phyloP scores from a whole-genome alignment of 1,284 basidiomycete genomes.

The Thelephora terrestris region DNA sequence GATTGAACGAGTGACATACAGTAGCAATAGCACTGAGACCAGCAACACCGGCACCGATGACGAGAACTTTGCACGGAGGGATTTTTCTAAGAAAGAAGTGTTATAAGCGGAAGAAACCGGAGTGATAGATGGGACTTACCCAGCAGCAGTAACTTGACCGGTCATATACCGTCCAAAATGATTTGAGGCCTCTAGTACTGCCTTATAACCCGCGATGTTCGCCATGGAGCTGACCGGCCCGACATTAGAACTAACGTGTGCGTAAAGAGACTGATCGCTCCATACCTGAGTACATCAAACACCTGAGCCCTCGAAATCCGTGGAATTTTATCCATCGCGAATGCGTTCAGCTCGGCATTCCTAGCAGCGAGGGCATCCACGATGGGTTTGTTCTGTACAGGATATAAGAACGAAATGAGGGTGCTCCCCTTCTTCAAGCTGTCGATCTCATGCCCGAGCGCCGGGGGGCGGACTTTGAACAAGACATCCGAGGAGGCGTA shows the following conservation, averaged over 20 bases:
- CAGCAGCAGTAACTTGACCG: constrained; percentile 81
- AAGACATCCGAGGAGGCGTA: constrained; percentile 61
- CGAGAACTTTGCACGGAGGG: constrained; percentile 74
- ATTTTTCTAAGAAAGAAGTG: constrained; percentile 39
- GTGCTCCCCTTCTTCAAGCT: constrained; percentile 62
- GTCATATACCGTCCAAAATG: constrained; percentile 81
- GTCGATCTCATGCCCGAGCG: constrained; percentile 47
- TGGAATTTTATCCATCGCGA: constrained; percentile 82
- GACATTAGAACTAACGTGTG: neutral
- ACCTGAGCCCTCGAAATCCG: constrained; percentile 80
- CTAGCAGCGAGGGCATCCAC: constrained; percentile 56
- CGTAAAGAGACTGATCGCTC: neutral
- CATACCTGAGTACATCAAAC: constrained; percentile 73
- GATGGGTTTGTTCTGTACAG: constrained; percentile 65
- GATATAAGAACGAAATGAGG: constrained; percentile 77
- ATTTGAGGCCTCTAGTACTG: constrained; percentile 78
- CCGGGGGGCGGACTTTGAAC: constrained; percentile 73
- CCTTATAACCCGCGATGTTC: constrained; percentile 82
- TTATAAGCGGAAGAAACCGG: neutral
- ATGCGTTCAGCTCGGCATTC: constrained; percentile 44
- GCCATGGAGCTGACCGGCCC: constrained; percentile 66
- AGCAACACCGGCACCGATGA: constrained; percentile 81
- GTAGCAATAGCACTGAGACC: constrained; percentile 80
- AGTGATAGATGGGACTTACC: constrained; percentile 33
- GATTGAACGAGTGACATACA: constrained; percentile 27